Conservation (phyloP, 169 alveolate species). For the Cardiosporidium cionae region DNA sequence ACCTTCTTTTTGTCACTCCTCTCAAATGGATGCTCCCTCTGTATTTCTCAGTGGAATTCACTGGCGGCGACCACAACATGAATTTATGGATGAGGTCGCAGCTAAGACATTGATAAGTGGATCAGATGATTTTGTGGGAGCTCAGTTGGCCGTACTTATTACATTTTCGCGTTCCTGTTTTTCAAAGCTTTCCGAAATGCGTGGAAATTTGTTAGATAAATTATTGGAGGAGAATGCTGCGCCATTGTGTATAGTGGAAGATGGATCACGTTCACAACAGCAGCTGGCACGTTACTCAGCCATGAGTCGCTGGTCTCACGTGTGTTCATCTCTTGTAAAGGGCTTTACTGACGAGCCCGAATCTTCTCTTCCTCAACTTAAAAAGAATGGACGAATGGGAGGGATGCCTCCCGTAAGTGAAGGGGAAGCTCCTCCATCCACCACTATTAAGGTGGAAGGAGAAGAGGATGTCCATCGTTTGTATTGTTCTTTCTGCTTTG, state of each 20-base stretch:
- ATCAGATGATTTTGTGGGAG: background rate
- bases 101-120: background rate
- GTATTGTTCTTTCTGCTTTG: conserved; percentile 53
- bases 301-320: background rate
- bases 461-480: background rate
- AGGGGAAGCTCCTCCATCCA: background rate
- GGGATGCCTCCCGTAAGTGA: background rate
- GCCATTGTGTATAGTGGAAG: background rate
- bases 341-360: background rate
- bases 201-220: background rate
- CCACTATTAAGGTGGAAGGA: background rate
- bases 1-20: too few relatives aligned
- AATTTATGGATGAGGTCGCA: too few relatives aligned
- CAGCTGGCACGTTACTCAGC: background rate
- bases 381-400: too few relatives aligned
- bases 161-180: background rate
- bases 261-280: background rate
- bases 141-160: background rate
- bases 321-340: background rate
- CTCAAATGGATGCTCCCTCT: too few relatives aligned
- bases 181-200: background rate
- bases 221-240: background rate
- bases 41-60: too few relatives aligned
- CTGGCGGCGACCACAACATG: too few relatives aligned
- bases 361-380: background rate